phyloP scores from a whole-genome alignment of 129 eudicot genomes.

The Tagetes erecta region DNA sequence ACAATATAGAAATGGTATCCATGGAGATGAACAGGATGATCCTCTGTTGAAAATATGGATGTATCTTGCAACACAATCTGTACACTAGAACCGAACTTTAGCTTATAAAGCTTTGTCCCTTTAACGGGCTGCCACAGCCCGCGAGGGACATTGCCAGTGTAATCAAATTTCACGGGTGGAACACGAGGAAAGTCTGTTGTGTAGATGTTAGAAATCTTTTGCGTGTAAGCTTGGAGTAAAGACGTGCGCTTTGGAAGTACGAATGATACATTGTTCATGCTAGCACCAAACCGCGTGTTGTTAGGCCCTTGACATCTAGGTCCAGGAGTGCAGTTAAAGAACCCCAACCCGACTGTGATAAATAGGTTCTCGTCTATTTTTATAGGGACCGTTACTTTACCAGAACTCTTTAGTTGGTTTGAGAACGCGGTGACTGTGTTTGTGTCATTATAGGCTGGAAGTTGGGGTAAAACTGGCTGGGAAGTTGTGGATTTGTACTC shows the following conservation, averaged over 20 bases:
- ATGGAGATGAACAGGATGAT: constrained; percentile 74
- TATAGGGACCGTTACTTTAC: constrained; percentile 41
- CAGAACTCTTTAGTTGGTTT: constrained; percentile 43
- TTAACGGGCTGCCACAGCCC: constrained; percentile 56
- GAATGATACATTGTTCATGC: constrained; percentile 71
- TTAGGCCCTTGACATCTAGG: constrained; percentile 71
- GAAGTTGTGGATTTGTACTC: constrained; percentile 37
- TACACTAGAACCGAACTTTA: constrained; percentile 56
- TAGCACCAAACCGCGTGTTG: constrained; percentile 58
- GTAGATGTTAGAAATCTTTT: constrained; percentile 52
- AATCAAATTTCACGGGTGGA: constrained; percentile 60
- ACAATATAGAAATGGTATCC: constrained; percentile 67
- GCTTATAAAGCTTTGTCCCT: constrained; percentile 54
- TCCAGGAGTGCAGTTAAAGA: constrained; percentile 54
- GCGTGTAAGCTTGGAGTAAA: constrained; percentile 59
- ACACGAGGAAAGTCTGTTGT: constrained; percentile 68
- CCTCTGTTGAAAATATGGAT: constrained; percentile 51
- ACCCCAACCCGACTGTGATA: constrained; percentile 55
- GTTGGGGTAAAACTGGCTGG: constrained; percentile 46
- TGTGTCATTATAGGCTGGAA: constrained; percentile 63
- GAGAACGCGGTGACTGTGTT: constrained; percentile 51
- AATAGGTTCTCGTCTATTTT: constrained; percentile 50
- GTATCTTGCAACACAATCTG: constrained; percentile 69
- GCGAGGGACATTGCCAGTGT: constrained; percentile 64
- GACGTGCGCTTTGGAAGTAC: constrained; percentile 49